Base-by-base conservation (phyloP, 345 rosid species). In the Pistacia vera region DNA sequence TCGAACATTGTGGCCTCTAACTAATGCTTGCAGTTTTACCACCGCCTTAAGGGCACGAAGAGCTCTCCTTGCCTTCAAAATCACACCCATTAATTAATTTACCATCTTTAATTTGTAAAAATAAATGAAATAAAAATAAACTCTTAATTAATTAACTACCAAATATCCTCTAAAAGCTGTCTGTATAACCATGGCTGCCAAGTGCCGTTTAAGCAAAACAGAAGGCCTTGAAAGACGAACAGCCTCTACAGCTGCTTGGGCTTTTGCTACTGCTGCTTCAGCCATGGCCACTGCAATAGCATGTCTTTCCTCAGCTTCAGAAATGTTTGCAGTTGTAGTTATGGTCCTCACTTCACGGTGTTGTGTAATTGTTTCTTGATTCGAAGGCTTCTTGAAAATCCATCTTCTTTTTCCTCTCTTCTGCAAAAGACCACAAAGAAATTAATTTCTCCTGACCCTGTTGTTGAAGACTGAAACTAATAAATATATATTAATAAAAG, bases 21-120 rank as follows among this genome's bases (percentile, higher is more conserved):
- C 97, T n/a, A 92, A 72, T 8, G 97, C 98, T 86, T 94, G 98
- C 60, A 94, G 90, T 88, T 84, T 87, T 81, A 94, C 97, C 72
- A 92, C 65, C 66, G 95, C 98, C 81, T 86, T 88, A 63, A 91
- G 81, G 28, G 97, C 97, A 46, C 86, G 82, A 56, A 92, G 78
- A 58, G 98, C 97, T 78, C 86, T 91, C 86, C 90, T 74, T 49
- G 97, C 98, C 98, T 95, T 78, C 74, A 78, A 62, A 75, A 85
- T 22, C 56, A 80, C 57, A 57, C 41, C 30, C 65, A 49, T 54
- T 38, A 12, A 5, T 62, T 54, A 66, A 58, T 33, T 33, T 20
- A 46, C 25, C 4, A 30, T 30, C 33, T 30, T 30, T 30, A 30
- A 30, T 30, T 30, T 30, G 33, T 30, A 30, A 30, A 30, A 30